Base-by-base conservation (phyloP, 2,329 filamentous ascomycete species). In the Monilinia vaccinii-corymbosi region DNA sequence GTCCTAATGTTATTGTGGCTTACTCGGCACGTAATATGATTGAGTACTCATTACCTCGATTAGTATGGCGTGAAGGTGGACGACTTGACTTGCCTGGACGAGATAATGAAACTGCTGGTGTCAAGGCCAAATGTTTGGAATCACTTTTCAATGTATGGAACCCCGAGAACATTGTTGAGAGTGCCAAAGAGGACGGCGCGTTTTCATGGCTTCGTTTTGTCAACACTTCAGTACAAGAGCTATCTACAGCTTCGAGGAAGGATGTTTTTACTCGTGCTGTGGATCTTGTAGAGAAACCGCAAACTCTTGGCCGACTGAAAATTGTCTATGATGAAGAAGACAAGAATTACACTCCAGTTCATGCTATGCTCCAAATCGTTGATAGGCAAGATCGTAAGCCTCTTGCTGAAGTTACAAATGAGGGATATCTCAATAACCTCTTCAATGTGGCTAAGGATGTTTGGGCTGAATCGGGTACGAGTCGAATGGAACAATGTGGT, bases 141-240 rank as follows among this genome's bases (percentile, higher is more conserved):
- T 86, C 95, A 66, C 76, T 96, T 74, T 86, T 97, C 85, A 97
- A 95, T 70, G 86, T 99, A 56, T 99, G 90, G 86, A 84, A 85
- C 1, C 87, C 90, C 0, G 86, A 93, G 53, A 84, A 97, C 67
- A 81, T 97, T 47, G 79, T 80, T 14, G 76, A 83, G 51, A 90
- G 84, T 65, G 74, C 80, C 13, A 77, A 79, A 25, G 79, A 81
- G 0, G 78, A 81, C 53, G 81, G 84, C 16, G 81, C 85, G 2
- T 97, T 97, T 73, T 93, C 92, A 0, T 99, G 91, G 85, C 79
- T 97, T 61, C 86, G 91, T 5, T 96, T 99, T 69, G 83, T 88
- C 4, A 90, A 96, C 67, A 78, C 81, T 0, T 94, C 91, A 16
- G 77, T 86, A 1, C 79, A 80, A 11, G 92, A 97, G 64, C 85